Conservation (phyloP, 1,284 basidiomycete genomes). For the Cerioporus squamosus region DNA sequence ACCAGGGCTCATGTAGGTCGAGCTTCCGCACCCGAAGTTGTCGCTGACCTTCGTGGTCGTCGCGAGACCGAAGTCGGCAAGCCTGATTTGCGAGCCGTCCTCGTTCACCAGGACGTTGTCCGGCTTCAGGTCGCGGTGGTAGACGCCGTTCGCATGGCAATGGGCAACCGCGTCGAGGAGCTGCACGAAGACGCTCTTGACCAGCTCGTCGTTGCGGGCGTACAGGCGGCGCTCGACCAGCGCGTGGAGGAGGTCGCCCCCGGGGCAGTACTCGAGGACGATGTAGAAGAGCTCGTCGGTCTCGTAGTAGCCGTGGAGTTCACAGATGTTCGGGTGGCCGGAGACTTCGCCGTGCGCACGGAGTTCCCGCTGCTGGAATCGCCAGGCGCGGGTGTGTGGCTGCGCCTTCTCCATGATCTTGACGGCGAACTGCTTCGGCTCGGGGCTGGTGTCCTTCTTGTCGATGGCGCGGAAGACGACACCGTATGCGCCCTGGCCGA, state of each 20-base stretch:
- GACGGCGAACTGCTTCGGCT: conserved; percentile 51
- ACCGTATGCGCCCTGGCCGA: conserved; percentile 40
- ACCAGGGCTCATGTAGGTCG: conserved; percentile 67
- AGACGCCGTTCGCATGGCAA: conserved; percentile 63
- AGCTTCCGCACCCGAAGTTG: conserved; percentile 52
- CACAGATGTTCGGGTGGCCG: conserved; percentile 59
- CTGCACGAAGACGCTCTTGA: conserved; percentile 58
- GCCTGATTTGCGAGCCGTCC: conserved; percentile 50
- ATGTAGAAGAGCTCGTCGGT: conserved; percentile 60
- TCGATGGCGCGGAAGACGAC: conserved; percentile 40
- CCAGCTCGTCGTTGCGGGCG: conserved; percentile 50
- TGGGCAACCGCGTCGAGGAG: conserved; percentile 66
- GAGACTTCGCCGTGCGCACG: conserved; percentile 56
- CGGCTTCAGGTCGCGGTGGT: conserved; percentile 75
- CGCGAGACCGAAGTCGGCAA: conserved; percentile 73
- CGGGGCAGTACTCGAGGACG: conserved; percentile 63
- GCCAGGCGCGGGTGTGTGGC: conserved; percentile 37
- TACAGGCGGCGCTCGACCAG: conserved; percentile 55
- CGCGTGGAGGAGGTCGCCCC: conserved; percentile 66
- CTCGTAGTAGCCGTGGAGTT: conserved; percentile 60
- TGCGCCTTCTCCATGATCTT: conserved; percentile 68
- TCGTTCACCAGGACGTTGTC: conserved; percentile 67
- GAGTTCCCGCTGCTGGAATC: conserved; percentile 33
- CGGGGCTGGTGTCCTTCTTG: conserved; percentile 30
- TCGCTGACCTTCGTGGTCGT: conserved; percentile 52